Percentiles rank a stretch among this genome's conserved stretches.
phyloP scores from a whole-genome alignment of 106 monocot genomes.

The Hemerocallis citrina region DNA sequence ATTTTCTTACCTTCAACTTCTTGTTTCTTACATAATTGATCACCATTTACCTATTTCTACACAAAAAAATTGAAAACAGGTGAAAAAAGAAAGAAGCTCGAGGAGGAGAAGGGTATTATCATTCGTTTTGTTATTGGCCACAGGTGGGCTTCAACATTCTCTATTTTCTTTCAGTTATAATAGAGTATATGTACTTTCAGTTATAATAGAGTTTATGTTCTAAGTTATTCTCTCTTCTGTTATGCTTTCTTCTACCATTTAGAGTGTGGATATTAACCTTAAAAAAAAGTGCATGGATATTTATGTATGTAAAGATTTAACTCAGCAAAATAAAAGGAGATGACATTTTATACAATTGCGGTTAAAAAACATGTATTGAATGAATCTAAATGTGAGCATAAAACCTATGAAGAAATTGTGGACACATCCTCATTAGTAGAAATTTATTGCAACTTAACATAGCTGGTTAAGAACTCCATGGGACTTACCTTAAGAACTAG shows the following conservation, averaged over 20 bases:
- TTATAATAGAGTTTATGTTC: background rate
- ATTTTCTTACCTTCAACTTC: slow-evolving; percentile 1
- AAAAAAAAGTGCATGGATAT: background rate
- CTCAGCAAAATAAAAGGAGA: no score
- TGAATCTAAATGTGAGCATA: no score
- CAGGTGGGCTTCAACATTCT: slow-evolving; percentile 30
- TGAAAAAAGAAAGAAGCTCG: slow-evolving; percentile 65
- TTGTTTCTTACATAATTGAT: background rate
- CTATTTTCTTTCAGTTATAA: no score
- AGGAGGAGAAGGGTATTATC: slow-evolving; percentile 78
- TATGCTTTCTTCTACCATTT: background rate
- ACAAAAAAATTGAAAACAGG: slow-evolving; percentile 21
- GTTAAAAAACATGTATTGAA: no score
- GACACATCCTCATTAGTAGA: no score
- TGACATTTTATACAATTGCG: no score
- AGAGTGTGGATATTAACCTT: background rate
- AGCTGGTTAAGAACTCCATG: no score
- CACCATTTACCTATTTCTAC: background rate
- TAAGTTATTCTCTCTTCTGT: background rate
- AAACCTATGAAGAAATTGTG: no score
- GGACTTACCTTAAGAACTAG: no score
- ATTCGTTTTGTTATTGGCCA: slow-evolving; percentile 84
- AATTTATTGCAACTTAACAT: no score
- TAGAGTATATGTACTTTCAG: background rate
- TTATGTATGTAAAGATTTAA: background rate